Evolutionary conservation across 805 yeast species (phyloP).

Genomic region (Vanderwaltozyma polyspora): DNA sequence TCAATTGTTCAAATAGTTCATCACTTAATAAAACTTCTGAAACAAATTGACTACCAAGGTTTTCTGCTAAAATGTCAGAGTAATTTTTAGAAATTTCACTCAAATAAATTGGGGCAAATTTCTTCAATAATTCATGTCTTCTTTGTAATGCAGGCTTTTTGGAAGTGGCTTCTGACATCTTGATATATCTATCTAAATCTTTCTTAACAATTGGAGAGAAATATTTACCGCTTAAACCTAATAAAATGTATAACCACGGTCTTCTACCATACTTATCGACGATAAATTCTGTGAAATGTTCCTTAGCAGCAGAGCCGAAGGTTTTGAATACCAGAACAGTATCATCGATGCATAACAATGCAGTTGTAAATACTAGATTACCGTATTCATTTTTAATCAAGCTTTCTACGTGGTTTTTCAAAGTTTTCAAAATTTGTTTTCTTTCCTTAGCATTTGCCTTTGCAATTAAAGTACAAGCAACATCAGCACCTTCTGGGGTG

Average conservation of each 20-base stretch:
- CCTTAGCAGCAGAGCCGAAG: conserved; percentile 38
- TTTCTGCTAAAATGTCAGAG: conserved; percentile 47
- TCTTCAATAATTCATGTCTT: conserved; percentile 54
- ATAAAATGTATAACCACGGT: conserved; percentile 71
- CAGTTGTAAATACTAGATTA: conserved; percentile 62
- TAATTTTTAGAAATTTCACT: conserved; percentile 40
- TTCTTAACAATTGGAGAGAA: conserved; percentile 63
- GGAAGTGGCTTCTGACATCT: conserved; percentile 55
- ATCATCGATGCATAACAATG: conserved; percentile 85
- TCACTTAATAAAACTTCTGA: conserved; percentile 61
- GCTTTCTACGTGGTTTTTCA: conserved; percentile 66
- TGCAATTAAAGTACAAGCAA: conserved; percentile 71
- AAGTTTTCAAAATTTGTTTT: conserved; percentile 58
- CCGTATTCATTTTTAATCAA: conserved; percentile 81
- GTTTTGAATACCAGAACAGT: conserved; percentile 73
- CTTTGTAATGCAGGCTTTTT: conserved; percentile 77
- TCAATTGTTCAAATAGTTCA: conserved; percentile 31
- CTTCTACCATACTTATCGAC: conserved; percentile 74
- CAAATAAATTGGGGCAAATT: conserved; percentile 57
- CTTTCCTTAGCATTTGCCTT: conserved; percentile 87
- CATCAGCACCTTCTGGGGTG: conserved; percentile 89
- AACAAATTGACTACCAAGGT: conserved; percentile 74
- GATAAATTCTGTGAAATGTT: conserved; percentile 45
- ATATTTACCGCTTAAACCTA: conserved; percentile 70
- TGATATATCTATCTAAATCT: conserved; percentile 49